Evolutionary conservation across 371 early-diverging fungal species (phyloP), one percentile per base, ranked within the genome.

Genomic region (Thermomucor indicae-seudaticae): DNA sequence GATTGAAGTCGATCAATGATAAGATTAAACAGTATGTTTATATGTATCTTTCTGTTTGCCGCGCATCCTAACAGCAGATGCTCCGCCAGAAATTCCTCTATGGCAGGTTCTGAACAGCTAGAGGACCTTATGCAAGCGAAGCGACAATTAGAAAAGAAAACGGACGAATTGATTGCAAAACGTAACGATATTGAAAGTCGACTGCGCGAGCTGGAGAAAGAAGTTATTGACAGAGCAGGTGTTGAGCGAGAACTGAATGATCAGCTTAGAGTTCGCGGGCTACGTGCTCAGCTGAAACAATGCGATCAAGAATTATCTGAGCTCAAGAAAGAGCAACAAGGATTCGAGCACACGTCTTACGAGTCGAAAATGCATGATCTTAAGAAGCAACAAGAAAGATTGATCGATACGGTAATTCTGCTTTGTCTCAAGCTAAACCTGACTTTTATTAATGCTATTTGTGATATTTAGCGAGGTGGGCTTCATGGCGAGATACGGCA

Each of bases 401-500:
- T 84, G 3, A 64, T 72, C 25, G 67, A 70, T n/a, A 80, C 85
- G 66, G 81, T 82, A 73, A 28, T 43, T 1, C 22, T 7, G 0
- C 1, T 30, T 1, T 23, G 27, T 17, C 47, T 49, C 1, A 30
- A 7, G 20, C 47, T 25, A 35, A 53, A 24, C 24, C 25, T 6
- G 10, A 19, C 31, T 2, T 0, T 5, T 40, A 11, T 35, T 34
- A 32, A 51, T 7, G 22, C 35, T 30, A 3, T 0, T 1, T 1
- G 6, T 30, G 20, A 6, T n/a, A 2, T 6, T 12, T 44, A 86
- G 82, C 78, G 83, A 8, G 88, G 92, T 4, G 78, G 79, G 5
- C 47, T 95, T 8, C 67, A 79, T 23, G 99, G 99, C 23, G 93
- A 94, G 62, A 55, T 90, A 25, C 87, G 83, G 52, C 95, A 97